Base-by-base conservation (phyloP, 2,329 filamentous ascomycete genomes). In the Elsinoe australis region DNA sequence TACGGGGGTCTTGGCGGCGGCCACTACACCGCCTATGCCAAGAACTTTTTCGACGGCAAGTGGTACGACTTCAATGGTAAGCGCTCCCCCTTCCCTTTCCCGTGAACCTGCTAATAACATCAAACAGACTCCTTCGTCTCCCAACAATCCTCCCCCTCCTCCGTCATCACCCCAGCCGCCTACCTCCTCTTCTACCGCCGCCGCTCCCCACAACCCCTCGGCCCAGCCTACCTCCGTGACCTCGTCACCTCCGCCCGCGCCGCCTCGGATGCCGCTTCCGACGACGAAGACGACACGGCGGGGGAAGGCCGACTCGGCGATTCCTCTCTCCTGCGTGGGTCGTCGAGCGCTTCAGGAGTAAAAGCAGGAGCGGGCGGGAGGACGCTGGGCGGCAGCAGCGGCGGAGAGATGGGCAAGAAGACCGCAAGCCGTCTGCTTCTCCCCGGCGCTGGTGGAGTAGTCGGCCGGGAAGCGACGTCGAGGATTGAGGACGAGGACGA, bases 41-140 rank as follows among this genome's bases (percentile, higher is more conserved):
- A 87, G 70, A 96, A 95, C 64, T 95, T 95, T 66, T 74, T 85
- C 52, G 87, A 94, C 59, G 78, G 78, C 50, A 74, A 85, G 64
- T 98, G 92, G 92, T 95, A 95, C 64, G 86, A 94, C 57, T 96
- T 94, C 65, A 96, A 98, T 64, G 90, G 89, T 92, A 73, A 67
- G 82, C 67, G 21, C 29, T 31, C 10, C 42, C 14, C 8, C 32
- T 33, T 24, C 28, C 29, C 21, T 31, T 21, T 32, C 33, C 46
- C 41, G 34, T 12, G 14, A 41, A 18, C 17, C 26, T 52, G n/a
- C 9, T 52, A 56, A 71, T 81, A 63, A 82, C 56, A 10, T 15
- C 14, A 29, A 12, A 12, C 58, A 94, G 89, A 95, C 67, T 85
- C 86, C 5, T 79, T 76, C 9, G 86, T 88, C 14, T 77, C 74